A percentile compares a stretch with the other conserved stretches of the same genome.
These are phyloP conservation scores for Fusarium burgessii DNA, from an alignment of 2,329 filamentous ascomycete genomes.

Conservation along the genomic window DNA sequence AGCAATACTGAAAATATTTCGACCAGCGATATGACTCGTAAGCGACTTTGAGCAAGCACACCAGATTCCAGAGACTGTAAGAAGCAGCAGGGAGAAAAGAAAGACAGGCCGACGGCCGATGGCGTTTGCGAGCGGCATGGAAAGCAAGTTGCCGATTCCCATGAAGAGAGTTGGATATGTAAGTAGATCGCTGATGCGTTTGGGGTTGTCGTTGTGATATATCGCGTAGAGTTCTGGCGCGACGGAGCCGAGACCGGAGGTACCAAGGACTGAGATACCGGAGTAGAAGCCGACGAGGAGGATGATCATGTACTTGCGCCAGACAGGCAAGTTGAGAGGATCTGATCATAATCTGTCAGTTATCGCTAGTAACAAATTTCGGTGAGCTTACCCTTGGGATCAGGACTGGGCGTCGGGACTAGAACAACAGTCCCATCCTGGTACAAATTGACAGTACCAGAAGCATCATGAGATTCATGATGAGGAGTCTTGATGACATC, in stretches of 20 bases:
- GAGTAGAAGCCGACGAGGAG: slow-evolving; percentile 20
- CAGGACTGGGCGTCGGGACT: slow-evolving; percentile 6
- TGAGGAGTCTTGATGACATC: neutral
- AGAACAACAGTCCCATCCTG: slow-evolving; percentile 16
- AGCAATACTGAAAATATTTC: slow-evolving; percentile 5
- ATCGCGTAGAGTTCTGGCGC: neutral
- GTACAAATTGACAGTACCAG: slow-evolving; percentile 12
- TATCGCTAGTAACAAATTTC: fast-evolving
- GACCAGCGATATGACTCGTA: neutral
- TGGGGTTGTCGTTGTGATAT: slow-evolving; percentile 5
- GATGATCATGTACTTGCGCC: slow-evolving; percentile 21
- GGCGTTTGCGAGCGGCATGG: slow-evolving; percentile 1
- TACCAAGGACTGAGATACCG: slow-evolving; percentile 13
- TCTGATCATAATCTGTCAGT: neutral
- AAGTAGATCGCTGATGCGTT: slow-evolving; percentile 3
- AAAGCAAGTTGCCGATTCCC: slow-evolving; percentile 5
- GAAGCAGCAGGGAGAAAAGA: neutral
- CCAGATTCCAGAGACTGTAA: slow-evolving; percentile 2
- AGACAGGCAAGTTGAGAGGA: slow-evolving; percentile 1
- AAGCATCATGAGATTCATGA: neutral
- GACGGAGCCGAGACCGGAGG: slow-evolving; percentile 10
- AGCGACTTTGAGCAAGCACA: slow-evolving; percentile 16
- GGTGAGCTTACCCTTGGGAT: neutral
- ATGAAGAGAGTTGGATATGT: slow-evolving; percentile 15
- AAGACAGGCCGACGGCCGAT: slow-evolving; percentile 10